Evolutionary conservation across 139 green algal species (phyloP).

Genomic region (Tetradesmus lagerheimii): DNA sequence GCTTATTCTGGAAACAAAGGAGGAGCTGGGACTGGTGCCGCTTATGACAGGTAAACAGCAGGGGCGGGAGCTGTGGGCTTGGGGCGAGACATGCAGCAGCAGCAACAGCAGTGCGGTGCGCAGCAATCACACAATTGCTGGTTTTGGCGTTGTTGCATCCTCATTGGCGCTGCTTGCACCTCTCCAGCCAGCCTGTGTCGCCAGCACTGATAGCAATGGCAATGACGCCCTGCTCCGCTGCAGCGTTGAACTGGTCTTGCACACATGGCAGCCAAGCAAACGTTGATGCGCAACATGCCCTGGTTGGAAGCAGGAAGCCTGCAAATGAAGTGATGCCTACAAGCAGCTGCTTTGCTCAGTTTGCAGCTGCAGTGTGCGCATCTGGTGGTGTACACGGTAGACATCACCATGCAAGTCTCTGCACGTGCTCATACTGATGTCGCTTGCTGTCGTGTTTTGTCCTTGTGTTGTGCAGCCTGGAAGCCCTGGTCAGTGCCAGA

Average conservation of each 20-base stretch:
- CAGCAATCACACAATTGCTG: neutral
- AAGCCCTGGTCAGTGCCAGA: conserved; percentile 56
- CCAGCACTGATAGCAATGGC: too few relatives aligned
- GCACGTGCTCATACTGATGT: neutral
- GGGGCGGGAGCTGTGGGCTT: neutral
- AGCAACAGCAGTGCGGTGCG: neutral
- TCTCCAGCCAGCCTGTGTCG: too few relatives aligned
- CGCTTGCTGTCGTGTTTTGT: neutral
- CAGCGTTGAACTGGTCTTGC: too few relatives aligned
- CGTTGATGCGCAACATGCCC: too few relatives aligned
- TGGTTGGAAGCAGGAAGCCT: too few relatives aligned
- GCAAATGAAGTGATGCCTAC: too few relatives aligned
- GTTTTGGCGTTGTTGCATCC: neutral
- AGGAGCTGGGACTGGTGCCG: conserved; percentile 61
- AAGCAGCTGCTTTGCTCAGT: neutral
- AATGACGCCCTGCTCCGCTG: too few relatives aligned
- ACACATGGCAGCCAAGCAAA: too few relatives aligned
- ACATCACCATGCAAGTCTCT: neutral
- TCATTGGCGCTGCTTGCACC: neutral
- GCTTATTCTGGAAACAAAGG: conserved; percentile 64
- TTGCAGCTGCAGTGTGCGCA: neutral
- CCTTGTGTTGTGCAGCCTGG: conserved; percentile 11
- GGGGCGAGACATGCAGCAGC: neutral
- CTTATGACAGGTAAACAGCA: conserved; percentile 56
- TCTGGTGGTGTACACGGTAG: neutral